Evolutionary conservation across 202 grass and related monocot genomes (phyloP), one percentile per base, ranked within the genome.

Genomic region (Musa balbisiana): DNA sequence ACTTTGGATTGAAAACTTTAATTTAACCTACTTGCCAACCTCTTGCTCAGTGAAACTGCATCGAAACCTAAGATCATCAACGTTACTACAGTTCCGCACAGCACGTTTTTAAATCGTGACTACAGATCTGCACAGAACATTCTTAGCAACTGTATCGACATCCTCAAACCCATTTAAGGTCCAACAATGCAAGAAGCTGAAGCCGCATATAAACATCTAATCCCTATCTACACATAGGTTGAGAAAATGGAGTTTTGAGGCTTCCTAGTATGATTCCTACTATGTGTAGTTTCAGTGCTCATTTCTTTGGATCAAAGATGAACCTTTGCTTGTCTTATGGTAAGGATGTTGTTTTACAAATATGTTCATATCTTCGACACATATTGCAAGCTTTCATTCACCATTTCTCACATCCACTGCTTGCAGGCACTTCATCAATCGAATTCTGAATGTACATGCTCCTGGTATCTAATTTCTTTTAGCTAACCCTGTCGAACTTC

Each of bases 351-450:
- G 3, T 22, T 72, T 53, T 23, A 16, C 53, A 19, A 16, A 49
- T 20, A 20, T 54, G 2, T 22, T 51, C 51, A 53, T 54, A 62
- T 75, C 3, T 33, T 33, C 29, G n/a, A 14, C 9, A 49, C 10
- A 19, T 11, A 33, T 63, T 23, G 25, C 13, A 16, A 25, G 11
- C 25, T 17, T 66, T 24, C 59, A 23, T 68, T 74, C 11, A 49
- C 50, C 15, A 55, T 16, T 20, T 33, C 29, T 33, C 24, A 25
- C 24, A 33, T 33, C 29, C 29, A 33, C 29, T 3, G 29, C 66
- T 76, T 91, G 59, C 88, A 97, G 94, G 94, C 91, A 98, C 81
- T 86, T 91, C 76, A 75, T 86, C 62, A 98, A 94, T 84, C 93
- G 88, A 84, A 88, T 94, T 76, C 76, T 98, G 51, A 98, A 94